phyloP scores from a whole-genome alignment of 1,139 yeast species.

The Schwanniomyces etchellsii region DNA sequence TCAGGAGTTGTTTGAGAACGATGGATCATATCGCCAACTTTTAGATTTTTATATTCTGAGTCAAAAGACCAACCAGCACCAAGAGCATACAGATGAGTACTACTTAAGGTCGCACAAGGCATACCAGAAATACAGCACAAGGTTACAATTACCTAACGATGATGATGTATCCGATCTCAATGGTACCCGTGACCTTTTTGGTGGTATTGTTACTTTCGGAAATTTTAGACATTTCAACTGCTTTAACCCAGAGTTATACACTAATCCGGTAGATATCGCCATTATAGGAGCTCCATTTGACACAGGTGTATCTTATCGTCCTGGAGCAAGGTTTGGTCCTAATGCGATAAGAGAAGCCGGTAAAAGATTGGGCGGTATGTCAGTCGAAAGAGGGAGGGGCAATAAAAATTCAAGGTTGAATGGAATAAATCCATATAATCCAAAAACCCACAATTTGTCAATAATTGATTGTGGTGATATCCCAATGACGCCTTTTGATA shows the following conservation, averaged over 20 bases:
- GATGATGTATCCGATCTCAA: constrained; percentile 32
- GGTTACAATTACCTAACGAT: constrained; percentile 27
- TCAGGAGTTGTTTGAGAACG: not conserved
- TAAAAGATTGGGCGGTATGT: constrained; percentile 3
- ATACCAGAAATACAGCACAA: constrained; percentile 15
- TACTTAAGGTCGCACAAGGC: constrained; percentile 11
- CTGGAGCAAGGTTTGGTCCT: constrained; percentile 20
- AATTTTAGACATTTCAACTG: constrained; percentile 26
- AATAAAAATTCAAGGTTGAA: constrained; percentile 14
- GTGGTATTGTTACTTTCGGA: constrained; percentile 35
- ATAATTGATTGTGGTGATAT: constrained; percentile 14
- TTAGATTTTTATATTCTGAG: constrained; percentile 2
- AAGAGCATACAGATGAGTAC: constrained; percentile 4
- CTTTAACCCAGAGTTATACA: constrained; percentile 14
- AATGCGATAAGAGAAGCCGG: constrained; percentile 11
- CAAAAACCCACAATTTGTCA: constrained; percentile 1
- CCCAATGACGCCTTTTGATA: constrained; percentile 13
- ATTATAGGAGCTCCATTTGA: constrained; percentile 20
- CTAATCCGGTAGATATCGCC: constrained; percentile 14
- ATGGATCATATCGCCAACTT: not conserved
- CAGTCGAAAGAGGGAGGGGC: constrained; percentile 18
- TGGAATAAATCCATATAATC: constrained; percentile 3
- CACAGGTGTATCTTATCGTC: constrained; percentile 16
- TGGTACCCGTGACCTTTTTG: constrained; percentile 24
- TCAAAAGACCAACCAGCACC: constrained; percentile 3